Conservation (phyloP, 106 monocot species). For the Acorus calamus region DNA sequence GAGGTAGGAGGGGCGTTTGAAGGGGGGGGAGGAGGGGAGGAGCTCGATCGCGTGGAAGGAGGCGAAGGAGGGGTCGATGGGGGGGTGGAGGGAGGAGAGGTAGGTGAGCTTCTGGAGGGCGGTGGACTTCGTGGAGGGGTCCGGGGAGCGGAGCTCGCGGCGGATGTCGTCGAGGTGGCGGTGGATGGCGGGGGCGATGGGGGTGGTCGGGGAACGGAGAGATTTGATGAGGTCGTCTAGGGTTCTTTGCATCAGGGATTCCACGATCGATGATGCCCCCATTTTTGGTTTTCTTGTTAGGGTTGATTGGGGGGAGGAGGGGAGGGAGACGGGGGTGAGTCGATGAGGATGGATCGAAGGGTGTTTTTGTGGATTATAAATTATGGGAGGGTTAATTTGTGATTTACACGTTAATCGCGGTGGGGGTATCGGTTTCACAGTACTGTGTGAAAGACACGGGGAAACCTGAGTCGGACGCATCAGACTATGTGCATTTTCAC, state of each 20-base stretch:
- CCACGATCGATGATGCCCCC: constrained; percentile 16
- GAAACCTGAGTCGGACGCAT: too few relatives aligned
- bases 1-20: constrained; percentile 56
- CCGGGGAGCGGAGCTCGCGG: constrained; percentile 73
- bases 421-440: too few relatives aligned
- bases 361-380: background rate
- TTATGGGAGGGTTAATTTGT: too few relatives aligned
- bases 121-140: constrained; percentile 40
- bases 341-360: constrained; percentile 8
- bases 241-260: constrained; percentile 73
- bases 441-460: too few relatives aligned
- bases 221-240: constrained; percentile 70
- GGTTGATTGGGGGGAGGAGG: background rate
- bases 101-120: constrained; percentile 83
- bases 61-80: constrained; percentile 33
- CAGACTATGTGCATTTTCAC: too few relatives aligned
- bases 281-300: too few relatives aligned
- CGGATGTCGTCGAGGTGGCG: constrained; percentile 55
- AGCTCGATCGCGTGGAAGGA: constrained; percentile 67
- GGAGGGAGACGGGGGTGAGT: constrained; percentile 16
- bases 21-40: constrained; percentile 42
- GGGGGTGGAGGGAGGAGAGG: constrained; percentile 66
- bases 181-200: constrained; percentile 27
- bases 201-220: constrained; percentile 43
- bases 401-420: too few relatives aligned